Evolutionary conservation across 352 stramenopile species (phyloP).

Genomic region (Phytopythium chamaehyphon): DNA sequence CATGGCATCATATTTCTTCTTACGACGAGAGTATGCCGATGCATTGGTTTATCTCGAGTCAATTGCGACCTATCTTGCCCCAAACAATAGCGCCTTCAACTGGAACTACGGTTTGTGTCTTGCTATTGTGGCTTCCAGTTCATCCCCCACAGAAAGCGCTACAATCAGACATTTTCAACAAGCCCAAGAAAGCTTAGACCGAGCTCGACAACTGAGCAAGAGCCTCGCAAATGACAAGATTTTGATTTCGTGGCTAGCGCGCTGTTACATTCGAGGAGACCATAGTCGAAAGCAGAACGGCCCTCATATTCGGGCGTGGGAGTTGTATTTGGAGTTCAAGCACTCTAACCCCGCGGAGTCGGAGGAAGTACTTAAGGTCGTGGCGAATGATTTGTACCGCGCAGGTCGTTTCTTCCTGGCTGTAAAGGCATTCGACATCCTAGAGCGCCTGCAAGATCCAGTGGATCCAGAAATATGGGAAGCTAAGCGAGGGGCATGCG

Average conservation of each 20-base stretch:
- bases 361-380: slow-evolving; percentile 51
- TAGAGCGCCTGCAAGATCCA: slow-evolving; percentile 57
- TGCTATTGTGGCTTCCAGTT: slow-evolving; percentile 25
- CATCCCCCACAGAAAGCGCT: neutral
- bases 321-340: slow-evolving; percentile 61
- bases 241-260: slow-evolving; percentile 51
- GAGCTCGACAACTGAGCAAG: slow-evolving; percentile 24
- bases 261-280: slow-evolving; percentile 41
- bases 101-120: slow-evolving; percentile 75
- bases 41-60: slow-evolving; percentile 69
- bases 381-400: slow-evolving; percentile 72
- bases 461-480: slow-evolving; percentile 69
- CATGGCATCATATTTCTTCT: slow-evolving; percentile 67
- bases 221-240: neutral
- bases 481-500: slow-evolving; percentile 61
- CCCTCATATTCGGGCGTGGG: slow-evolving; percentile 40
- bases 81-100: slow-evolving; percentile 46
- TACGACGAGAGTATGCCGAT: slow-evolving; percentile 62
- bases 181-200: slow-evolving; percentile 48
- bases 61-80: slow-evolving; percentile 46
- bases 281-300: slow-evolving; percentile 8
- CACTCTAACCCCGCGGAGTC: slow-evolving; percentile 26
- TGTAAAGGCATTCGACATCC: slow-evolving; percentile 69
- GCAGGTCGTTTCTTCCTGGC: slow-evolving; percentile 51
- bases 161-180: slow-evolving; percentile 23